phyloP scores from a whole-genome alignment of 139 green algal species.

The Coelastrella sp. region DNA sequence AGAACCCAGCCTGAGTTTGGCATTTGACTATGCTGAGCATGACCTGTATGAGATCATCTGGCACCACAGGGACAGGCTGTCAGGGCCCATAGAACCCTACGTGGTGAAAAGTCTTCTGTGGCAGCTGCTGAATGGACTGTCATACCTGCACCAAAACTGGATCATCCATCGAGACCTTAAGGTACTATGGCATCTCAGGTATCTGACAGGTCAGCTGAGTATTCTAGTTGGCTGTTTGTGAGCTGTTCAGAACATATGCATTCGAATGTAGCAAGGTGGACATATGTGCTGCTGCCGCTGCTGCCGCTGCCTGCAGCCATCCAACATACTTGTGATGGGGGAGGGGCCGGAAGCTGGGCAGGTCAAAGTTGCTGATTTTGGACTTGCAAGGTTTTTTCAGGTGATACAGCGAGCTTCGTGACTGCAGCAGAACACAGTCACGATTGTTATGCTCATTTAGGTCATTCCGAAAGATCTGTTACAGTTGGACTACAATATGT shows the following conservation, averaged over 20 bases:
- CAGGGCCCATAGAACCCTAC: constrained; percentile 65
- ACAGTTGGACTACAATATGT: no score
- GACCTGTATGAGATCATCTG: constrained; percentile 87
- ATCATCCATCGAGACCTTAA: constrained; percentile 88
- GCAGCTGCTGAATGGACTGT: constrained; percentile 79
- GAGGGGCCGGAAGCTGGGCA: constrained; percentile 61
- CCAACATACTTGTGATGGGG: constrained; percentile 82
- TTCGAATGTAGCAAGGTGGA: not conserved
- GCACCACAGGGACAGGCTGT: constrained; percentile 65
- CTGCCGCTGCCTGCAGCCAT: constrained; percentile 57
- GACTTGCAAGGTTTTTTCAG: constrained; percentile 71
- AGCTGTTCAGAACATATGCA: not conserved
- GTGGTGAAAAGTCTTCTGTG: constrained; percentile 79
- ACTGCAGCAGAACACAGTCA: not conserved
- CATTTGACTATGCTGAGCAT: constrained; percentile 84
- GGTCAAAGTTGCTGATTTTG: constrained; percentile 78
- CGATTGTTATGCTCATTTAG: no score
- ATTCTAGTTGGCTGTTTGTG: not conserved
- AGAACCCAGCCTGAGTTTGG: constrained; percentile 74
- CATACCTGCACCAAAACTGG: constrained; percentile 80
- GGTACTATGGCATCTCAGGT: constrained; percentile 58
- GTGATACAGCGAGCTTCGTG: not conserved
- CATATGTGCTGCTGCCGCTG: not conserved
- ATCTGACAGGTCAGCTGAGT: not conserved
- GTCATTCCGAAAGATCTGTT: no score